These are phyloP conservation scores for Cystobasidium tubakii DNA, from an alignment of 768 basidiomycete genomes.

Conservation along the genomic window DNA sequence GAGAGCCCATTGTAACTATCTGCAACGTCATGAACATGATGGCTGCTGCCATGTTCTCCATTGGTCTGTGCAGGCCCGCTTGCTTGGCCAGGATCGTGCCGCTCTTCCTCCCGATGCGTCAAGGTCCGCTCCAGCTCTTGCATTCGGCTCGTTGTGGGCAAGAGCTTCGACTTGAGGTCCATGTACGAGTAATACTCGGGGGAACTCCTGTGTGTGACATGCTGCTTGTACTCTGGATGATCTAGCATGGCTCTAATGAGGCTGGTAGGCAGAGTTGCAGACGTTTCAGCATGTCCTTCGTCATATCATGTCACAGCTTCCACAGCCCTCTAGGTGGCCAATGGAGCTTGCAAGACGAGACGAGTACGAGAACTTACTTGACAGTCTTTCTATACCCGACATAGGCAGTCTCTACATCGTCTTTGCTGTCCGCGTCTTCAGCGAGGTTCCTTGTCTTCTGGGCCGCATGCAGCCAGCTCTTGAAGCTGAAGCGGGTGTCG, in stretches of 20 bases:
- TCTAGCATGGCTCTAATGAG: slow-evolving; percentile 20
- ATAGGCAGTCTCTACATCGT: slow-evolving; percentile 29
- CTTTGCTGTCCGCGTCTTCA: slow-evolving; percentile 7
- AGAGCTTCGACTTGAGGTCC: slow-evolving; percentile 31
- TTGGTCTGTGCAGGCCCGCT: not conserved
- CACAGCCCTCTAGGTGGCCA: not conserved
- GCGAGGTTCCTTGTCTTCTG: slow-evolving; percentile 23
- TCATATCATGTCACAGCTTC: not conserved
- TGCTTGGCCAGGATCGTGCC: not conserved
- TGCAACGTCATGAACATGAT: not conserved
- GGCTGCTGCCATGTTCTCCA: not conserved
- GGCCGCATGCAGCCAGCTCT: slow-evolving; percentile 9
- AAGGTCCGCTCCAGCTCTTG: slow-evolving; percentile 29
- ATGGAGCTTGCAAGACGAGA: too few species aligned
- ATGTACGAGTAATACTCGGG: slow-evolving; percentile 32
- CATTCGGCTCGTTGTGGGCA: not conserved
- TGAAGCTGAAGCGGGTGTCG: slow-evolving; percentile 15
- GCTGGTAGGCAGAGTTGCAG: not conserved
- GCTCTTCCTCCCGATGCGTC: not conserved
- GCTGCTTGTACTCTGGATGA: slow-evolving; percentile 32
- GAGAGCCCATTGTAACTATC: not conserved
- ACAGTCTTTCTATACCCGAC: slow-evolving; percentile 33
- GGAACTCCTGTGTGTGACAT: not conserved
- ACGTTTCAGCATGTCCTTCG: not conserved
- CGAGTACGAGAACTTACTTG: slow-evolving; percentile 13